These are phyloP conservation scores for Coriolopsis trogii DNA, from an alignment of 1,284 basidiomycete species.

Conservation along the genomic window DNA sequence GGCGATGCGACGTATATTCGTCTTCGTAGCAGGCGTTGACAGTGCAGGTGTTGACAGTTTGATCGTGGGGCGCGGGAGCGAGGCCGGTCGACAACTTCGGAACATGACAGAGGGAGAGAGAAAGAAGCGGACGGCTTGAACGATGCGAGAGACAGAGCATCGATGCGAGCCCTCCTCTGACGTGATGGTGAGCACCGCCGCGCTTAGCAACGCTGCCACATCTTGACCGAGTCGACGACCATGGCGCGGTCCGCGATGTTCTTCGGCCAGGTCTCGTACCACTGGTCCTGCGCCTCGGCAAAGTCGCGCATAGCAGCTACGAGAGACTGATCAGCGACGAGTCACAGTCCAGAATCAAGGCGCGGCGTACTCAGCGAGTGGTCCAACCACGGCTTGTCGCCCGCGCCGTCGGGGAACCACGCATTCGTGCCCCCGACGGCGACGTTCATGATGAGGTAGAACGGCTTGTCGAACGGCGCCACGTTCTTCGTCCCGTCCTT, in stretches of 20 bases:
- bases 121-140: background rate
- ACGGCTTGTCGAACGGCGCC: constrained; percentile 84
- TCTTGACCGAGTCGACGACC: constrained; percentile 77
- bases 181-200: background rate
- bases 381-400: constrained; percentile 80
- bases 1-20: background rate
- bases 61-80: background rate
- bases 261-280: constrained; percentile 73
- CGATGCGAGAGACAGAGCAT: background rate
- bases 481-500: constrained; percentile 54
- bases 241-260: constrained; percentile 66
- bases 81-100: background rate
- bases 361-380: constrained; percentile 50
- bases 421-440: constrained; percentile 82
- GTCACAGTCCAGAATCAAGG: background rate
- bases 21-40: background rate
- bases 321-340: constrained; percentile 10
- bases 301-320: constrained; percentile 69
- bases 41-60: background rate
- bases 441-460: constrained; percentile 80
- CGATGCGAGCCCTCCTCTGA: background rate
- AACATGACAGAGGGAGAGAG: background rate
- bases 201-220: constrained; percentile 65
- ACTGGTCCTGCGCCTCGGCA: constrained; percentile 59
- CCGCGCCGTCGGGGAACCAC: constrained; percentile 79